phyloP scores from a whole-genome alignment of 164 flowering plant species.

The Annona cherimola region DNA sequence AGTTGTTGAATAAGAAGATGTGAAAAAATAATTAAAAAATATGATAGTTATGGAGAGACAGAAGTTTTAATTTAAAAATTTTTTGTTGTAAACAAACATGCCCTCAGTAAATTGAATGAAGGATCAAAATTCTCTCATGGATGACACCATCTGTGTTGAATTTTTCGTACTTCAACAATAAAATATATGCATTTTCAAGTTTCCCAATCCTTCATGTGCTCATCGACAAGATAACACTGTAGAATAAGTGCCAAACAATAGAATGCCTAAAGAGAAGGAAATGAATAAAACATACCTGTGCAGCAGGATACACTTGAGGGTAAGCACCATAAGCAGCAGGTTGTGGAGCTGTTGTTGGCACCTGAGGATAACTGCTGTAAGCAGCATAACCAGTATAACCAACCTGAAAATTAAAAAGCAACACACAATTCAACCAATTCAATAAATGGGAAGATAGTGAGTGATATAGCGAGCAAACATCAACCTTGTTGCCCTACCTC shows the following conservation, averaged over 20 bases:
- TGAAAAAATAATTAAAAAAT: too few species aligned
- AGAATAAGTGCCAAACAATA: neutral
- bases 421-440: neutral
- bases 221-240: neutral
- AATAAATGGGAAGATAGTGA: neutral
- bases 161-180: neutral
- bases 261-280: neutral
- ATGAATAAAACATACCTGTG: slow-evolving; percentile 43
- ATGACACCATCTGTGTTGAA: too few species aligned
- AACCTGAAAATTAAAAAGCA: slow-evolving; percentile 30
- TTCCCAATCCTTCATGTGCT: neutral
- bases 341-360: slow-evolving; percentile 58
- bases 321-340: slow-evolving; percentile 61
- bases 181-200: neutral
- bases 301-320: slow-evolving; percentile 58
- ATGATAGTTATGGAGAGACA: too few species aligned
- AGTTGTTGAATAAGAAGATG: too few species aligned
- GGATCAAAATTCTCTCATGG: neutral
- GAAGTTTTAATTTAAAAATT: too few species aligned
- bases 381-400: slow-evolving; percentile 50
- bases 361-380: slow-evolving; percentile 60
- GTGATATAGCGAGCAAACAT: too few species aligned
- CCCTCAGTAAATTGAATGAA: neutral
- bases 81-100: too few species aligned
- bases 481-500: neutral